Evolutionary conservation across 768 basidiomycete genomes (phyloP).

Genomic region (Cystobasidium tubakii): DNA sequence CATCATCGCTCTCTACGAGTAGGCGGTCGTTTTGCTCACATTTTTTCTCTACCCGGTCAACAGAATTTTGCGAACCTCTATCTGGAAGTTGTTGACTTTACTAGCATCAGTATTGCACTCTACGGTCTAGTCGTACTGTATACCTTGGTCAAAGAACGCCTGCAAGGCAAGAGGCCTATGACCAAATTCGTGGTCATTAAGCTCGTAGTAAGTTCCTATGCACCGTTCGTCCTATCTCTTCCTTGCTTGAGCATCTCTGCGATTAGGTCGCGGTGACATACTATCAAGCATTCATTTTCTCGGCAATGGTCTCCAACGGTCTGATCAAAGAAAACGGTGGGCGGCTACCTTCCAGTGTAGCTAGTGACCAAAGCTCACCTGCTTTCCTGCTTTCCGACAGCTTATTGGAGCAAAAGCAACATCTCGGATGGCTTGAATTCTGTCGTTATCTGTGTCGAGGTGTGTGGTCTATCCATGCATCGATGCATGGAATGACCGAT

Average conservation of each 20-base stretch:
- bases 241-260: neutral
- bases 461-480: neutral
- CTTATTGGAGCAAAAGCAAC: constrained; percentile 77
- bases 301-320: constrained; percentile 57
- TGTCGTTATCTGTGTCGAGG: constrained; percentile 54
- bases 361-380: neutral
- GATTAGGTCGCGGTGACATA: constrained; percentile 47
- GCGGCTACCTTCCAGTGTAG: neutral
- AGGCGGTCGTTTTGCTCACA: neutral
- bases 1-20: too few relatives aligned
- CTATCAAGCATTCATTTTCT: constrained; percentile 76
- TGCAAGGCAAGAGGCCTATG: constrained; percentile 67
- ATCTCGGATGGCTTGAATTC: constrained; percentile 78
- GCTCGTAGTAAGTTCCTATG: constrained; percentile 44
- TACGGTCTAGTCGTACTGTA: constrained; percentile 83
- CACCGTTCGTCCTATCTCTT: too few relatives aligned
- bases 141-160: constrained; percentile 69
- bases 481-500: neutral
- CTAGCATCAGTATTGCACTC: constrained; percentile 79
- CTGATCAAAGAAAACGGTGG: constrained; percentile 59
- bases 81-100: constrained; percentile 60
- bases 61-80: constrained; percentile 46
- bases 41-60: neutral
- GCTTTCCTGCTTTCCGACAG: neutral
- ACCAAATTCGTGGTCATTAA: constrained; percentile 84